Evolutionary conservation across 441 rosid genomes (phyloP).

Genomic region (Gossypium aridum): DNA sequence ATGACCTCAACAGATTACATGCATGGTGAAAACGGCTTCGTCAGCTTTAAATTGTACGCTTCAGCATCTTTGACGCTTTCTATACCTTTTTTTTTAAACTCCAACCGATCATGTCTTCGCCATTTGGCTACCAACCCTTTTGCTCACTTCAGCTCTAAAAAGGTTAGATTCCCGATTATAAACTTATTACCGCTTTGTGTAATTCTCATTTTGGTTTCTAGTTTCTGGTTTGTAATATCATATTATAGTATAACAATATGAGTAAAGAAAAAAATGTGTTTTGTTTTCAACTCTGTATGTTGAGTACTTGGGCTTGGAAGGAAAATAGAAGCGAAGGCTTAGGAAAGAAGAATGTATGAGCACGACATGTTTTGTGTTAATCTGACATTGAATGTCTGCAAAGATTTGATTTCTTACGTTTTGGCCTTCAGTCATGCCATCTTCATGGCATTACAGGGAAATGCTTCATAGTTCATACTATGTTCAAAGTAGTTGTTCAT

Average conservation of each 20-base stretch:
- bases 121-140: constrained; percentile 19
- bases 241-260: neutral
- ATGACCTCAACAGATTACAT: constrained; percentile 6
- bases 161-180: constrained; percentile 10
- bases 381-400: neutral
- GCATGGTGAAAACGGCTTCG: constrained; percentile 13
- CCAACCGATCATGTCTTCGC: neutral
- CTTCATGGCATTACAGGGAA: constrained; percentile 19
- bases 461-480: neutral
- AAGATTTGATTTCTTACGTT: constrained; percentile 8
- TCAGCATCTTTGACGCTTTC: constrained; percentile 4
- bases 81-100: too few species aligned
- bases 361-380: neutral
- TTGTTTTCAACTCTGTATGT: neutral
- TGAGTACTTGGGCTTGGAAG: neutral
- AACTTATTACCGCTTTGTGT: neutral
- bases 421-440: neutral
- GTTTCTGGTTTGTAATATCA: neutral
- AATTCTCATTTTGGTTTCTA: constrained; percentile 2
- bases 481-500: neutral
- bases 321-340: neutral
- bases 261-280: neutral
- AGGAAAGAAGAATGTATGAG: neutral
- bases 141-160: neutral
- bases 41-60: neutral